Conservation (phyloP, 257 asterid genomes). For the Rehmannia glutinosa region DNA sequence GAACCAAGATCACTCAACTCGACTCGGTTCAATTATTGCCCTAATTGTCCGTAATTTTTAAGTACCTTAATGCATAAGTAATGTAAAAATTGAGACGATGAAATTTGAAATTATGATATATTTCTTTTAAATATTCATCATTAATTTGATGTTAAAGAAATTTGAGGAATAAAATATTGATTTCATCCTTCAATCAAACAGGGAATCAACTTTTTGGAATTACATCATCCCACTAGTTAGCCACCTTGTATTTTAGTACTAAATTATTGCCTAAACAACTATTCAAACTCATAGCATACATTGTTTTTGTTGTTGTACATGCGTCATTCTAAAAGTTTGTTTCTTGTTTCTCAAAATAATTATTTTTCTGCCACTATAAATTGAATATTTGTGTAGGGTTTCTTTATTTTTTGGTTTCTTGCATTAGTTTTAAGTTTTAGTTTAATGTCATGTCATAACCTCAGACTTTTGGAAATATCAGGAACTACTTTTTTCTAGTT, state of each 20-base stretch:
- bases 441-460: neutral
- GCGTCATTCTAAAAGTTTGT: conserved; percentile 3
- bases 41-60: too few relatives aligned
- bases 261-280: conserved; percentile 2
- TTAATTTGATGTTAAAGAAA: too few relatives aligned
- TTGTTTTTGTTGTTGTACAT: conserved; percentile 8
- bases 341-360: neutral
- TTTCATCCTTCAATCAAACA: neutral
- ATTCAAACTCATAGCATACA: neutral
- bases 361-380: neutral
- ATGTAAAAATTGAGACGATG: too few relatives aligned
- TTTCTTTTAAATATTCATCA: too few relatives aligned
- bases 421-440: neutral
- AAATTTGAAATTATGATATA: too few relatives aligned
- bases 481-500: too few relatives aligned
- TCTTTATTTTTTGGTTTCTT: neutral
- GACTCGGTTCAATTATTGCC: too few relatives aligned
- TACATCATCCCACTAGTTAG: conserved; percentile 11
- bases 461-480: too few relatives aligned
- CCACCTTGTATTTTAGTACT: conserved; percentile 4
- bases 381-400: neutral
- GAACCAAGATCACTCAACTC: too few relatives aligned
- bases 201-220: conserved; percentile 13
- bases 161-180: neutral
- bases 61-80: too few relatives aligned